Conservation (phyloP, 176 grass and related monocot genomes). For the Urochloa ruziziensis region DNA sequence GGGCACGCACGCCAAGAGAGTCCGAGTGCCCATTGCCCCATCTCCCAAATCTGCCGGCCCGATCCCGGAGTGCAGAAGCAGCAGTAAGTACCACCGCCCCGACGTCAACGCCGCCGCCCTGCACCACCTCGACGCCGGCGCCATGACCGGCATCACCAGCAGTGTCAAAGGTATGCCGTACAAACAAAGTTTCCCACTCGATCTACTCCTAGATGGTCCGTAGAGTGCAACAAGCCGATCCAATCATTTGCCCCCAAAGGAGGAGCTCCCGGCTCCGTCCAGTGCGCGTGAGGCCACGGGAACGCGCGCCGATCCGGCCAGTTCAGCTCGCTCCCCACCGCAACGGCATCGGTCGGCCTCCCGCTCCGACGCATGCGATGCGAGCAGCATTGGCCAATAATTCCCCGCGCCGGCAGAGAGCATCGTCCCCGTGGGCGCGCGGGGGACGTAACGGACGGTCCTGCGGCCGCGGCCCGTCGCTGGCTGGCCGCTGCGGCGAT, state of each 20-base stretch:
- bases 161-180: too few relatives aligned
- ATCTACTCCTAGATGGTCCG: too few relatives aligned
- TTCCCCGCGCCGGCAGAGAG: neutral
- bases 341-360: neutral
- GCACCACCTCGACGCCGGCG: too few relatives aligned
- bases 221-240: neutral
- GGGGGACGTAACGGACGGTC: neutral
- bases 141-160: too few relatives aligned
- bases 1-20: too few relatives aligned
- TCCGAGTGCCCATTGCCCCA: too few relatives aligned
- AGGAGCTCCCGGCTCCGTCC: neutral
- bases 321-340: neutral
- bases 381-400: neutral
- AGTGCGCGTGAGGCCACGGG: neutral
- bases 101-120: too few relatives aligned
- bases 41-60: too few relatives aligned
- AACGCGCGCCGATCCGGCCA: neutral
- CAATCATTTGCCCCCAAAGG: neutral
- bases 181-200: too few relatives aligned
- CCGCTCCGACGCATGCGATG: neutral
- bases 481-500: neutral
- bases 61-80: too few relatives aligned
- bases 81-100: too few relatives aligned
- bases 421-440: neutral
- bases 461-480: neutral